Conservation (phyloP, 768 basidiomycete species). For the Pleurotus tuber-regium region DNA sequence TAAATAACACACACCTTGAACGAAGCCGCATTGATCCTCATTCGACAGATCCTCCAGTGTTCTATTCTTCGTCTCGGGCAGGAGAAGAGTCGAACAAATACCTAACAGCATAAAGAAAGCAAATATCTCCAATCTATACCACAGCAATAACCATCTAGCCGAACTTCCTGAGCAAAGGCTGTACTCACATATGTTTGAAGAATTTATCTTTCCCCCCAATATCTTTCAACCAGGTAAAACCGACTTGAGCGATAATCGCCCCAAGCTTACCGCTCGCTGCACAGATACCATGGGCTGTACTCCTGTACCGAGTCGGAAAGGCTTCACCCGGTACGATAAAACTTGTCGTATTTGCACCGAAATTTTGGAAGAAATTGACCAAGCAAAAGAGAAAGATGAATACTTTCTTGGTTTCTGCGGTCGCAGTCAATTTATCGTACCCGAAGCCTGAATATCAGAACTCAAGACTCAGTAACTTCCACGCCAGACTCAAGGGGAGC, state of each 20-base stretch:
- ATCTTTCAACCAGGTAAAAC: constrained; percentile 45
- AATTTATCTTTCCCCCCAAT: constrained; percentile 44
- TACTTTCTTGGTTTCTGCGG: constrained; percentile 26
- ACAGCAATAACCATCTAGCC: neutral
- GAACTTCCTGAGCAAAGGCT: neutral
- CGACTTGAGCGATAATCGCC: constrained; percentile 63
- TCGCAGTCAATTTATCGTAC: constrained; percentile 38
- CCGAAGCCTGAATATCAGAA: constrained; percentile 36
- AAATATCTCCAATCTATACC: constrained; percentile 50
- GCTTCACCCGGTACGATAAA: constrained; percentile 62
- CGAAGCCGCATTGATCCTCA: neutral
- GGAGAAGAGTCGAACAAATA: constrained; percentile 54
- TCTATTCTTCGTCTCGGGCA: constrained; percentile 56
- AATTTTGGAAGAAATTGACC: constrained; percentile 68
- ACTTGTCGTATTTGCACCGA: constrained; percentile 60
- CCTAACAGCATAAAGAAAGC: constrained; percentile 66
- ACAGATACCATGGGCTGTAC: constrained; percentile 60
- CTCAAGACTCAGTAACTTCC: neutral
- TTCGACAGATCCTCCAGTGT: constrained; percentile 51
- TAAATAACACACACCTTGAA: neutral
- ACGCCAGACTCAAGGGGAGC: neutral
- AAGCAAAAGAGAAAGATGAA: constrained; percentile 63
- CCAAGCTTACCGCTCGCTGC: no score
- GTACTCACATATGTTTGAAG: constrained; percentile 44
- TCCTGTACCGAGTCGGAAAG: constrained; percentile 69